These are phyloP conservation scores for Xylaria sp. DNA, from an alignment of 2,329 filamentous ascomycete genomes.

Conservation along the genomic window DNA sequence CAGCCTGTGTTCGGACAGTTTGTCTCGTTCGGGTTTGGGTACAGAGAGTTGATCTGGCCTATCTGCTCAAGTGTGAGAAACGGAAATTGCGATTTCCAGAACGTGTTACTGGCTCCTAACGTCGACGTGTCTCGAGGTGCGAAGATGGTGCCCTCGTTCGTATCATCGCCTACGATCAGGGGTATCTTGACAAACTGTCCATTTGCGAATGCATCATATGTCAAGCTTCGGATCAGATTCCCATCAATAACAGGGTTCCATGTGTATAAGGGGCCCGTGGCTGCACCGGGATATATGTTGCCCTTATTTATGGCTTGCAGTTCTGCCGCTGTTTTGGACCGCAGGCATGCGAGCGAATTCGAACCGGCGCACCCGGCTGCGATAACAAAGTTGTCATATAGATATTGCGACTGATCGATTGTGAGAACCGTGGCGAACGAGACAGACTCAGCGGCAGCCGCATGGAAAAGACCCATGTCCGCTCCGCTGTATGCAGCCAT, in stretches of 20 bases:
- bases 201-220: conserved; percentile 43
- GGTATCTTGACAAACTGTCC: conserved; percentile 52
- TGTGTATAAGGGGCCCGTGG: conserved; percentile 42
- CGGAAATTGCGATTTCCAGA: conserved; percentile 55
- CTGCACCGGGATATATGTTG: conserved; percentile 35
- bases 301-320: conserved; percentile 41
- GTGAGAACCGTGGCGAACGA: conserved; percentile 47
- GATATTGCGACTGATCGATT: conserved; percentile 44
- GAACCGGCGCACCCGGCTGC: conserved; percentile 38
- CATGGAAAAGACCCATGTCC: conserved; percentile 46
- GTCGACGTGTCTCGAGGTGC: conserved; percentile 45
- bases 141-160: conserved; percentile 62
- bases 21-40: conserved; percentile 44
- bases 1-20: conserved; percentile 44
- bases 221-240: conserved; percentile 45
- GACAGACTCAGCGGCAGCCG: conserved; percentile 45
- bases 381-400: conserved; percentile 45
- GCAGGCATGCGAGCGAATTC: conserved; percentile 43
- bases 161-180: conserved; percentile 51
- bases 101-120: conserved; percentile 45
- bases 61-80: conserved; percentile 48
- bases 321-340: conserved; percentile 36
- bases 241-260: conserved; percentile 52
- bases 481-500: conserved; percentile 51
- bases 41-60: conserved; percentile 46